Evolutionary conservation across 345 rosid genomes (phyloP).

Genomic region (Gynandropsis gynandra): DNA sequence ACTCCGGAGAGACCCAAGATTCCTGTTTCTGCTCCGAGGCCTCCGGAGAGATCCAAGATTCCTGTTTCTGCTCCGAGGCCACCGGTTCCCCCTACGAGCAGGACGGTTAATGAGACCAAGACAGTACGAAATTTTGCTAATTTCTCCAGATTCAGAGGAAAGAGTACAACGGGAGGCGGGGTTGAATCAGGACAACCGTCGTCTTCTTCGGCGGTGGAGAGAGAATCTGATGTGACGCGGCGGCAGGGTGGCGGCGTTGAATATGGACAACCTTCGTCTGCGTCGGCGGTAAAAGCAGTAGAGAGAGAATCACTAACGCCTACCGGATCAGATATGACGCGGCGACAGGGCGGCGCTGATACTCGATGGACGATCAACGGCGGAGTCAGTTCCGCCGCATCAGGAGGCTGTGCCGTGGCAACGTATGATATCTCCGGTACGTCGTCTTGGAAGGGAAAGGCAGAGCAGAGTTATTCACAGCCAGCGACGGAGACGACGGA

Average conservation of each 20-base stretch:
- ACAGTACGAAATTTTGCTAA: conserved; percentile 46
- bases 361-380: conserved; percentile 24
- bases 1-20: conserved; percentile 13
- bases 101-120: conserved; percentile 21
- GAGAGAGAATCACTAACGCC: no score
- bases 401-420: conserved; percentile 19
- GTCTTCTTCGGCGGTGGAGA: conserved; percentile 22
- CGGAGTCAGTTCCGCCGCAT: conserved; percentile 22
- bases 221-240: conserved; percentile 27
- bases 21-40: conserved; percentile 18
- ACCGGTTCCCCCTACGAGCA: conserved; percentile 40
- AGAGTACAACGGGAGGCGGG: conserved; percentile 6
- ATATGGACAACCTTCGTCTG: conserved; percentile 43
- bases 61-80: conserved; percentile 40
- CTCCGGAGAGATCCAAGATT: conserved; percentile 16
- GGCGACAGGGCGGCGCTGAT: conserved; percentile 4
- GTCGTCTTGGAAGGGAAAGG: conserved; percentile 54
- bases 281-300: conserved; percentile 24
- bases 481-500: conserved; percentile 26
- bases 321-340: no score
- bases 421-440: conserved; percentile 40
- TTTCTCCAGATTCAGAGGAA: conserved; percentile 43
- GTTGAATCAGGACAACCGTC: conserved; percentile 45
- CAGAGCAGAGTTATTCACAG: conserved; percentile 24
- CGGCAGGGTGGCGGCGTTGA: conserved; percentile 18